Percentiles rank a stretch among this genome's conserved stretches.
Conservation (phyloP, 2,329 filamentous ascomycete species). For the Didymella keratinophila region DNA sequence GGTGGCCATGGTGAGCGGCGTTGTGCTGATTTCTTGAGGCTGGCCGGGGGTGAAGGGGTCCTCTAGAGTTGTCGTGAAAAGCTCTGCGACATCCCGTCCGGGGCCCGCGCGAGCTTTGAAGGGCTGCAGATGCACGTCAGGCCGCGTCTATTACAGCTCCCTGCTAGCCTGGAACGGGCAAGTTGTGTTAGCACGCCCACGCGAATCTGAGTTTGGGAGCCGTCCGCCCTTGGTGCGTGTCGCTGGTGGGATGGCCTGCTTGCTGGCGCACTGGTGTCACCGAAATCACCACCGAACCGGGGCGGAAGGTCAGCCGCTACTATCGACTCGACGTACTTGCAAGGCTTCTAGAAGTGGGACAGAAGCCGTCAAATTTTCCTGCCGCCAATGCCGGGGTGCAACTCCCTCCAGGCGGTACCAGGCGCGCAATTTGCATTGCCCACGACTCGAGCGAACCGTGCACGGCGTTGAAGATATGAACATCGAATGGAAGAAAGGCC, state of each 20-base stretch:
- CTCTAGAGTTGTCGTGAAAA: conserved; percentile 30
- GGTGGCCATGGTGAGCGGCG: conserved; percentile 29
- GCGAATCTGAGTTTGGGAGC: conserved; percentile 31
- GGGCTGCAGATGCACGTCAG: conserved; percentile 40
- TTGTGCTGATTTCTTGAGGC: conserved; percentile 21
- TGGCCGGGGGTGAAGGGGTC: conserved; percentile 20
- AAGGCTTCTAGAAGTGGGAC: conserved; percentile 29
- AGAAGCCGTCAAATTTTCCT: conserved; percentile 20
- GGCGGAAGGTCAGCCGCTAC: conserved; percentile 16
- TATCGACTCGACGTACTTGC: conserved; percentile 10
- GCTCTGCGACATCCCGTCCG: conserved; percentile 23
- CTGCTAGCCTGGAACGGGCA: conserved; percentile 33
- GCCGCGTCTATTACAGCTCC: conserved; percentile 32
- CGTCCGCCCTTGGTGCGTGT: conserved; percentile 31
- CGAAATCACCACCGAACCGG: conserved; percentile 29
- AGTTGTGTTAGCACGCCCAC: conserved; percentile 26
- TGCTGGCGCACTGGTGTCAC: conserved; percentile 20
- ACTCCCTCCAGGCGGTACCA: conserved; percentile 1
- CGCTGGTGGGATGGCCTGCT: conserved; percentile 20
- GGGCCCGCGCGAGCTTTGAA: conserved; percentile 38
- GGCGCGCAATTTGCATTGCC: conserved; percentile 6
- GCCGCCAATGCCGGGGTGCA: conserved; percentile 13
- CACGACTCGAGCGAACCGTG: conserved; percentile 9
- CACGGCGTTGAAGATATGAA: neutral
- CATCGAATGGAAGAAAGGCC: conserved; percentile 19